Base-by-base conservation (phyloP, 73 alveolate species). In the Durusdinium trenchii region DNA sequence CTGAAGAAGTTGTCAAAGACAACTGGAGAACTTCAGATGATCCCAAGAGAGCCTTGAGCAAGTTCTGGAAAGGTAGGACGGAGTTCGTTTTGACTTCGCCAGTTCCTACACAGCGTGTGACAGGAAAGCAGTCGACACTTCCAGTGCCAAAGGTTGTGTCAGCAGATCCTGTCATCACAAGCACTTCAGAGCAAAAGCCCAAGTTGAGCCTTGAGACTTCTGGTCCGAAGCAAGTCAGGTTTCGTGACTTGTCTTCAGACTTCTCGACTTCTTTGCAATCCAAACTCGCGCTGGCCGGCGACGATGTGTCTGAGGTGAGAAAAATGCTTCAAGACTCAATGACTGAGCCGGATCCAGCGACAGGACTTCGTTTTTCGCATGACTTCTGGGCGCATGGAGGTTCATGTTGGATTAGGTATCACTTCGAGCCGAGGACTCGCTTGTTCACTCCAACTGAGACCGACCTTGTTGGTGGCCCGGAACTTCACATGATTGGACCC, bases 381-480 rank as follows among this genome's bases (percentile, higher is more conserved):
- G 94, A 84, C 78, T 84, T 84, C 76, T 84, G 94, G 94, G 23
- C n/a, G 9, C 2, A 51, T 16, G 36, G 48, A 1, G 40, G 57
- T 9, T 35, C 16, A n/a, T 45, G 35, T 52, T 84, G 94, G 78
- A 51, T 51, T 32, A 51, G 73, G 40, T 84, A 35, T n/a, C 94
- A 84, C 38, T 51, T 35, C 52, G 75, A 5, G 35, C 78, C 94
- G 26, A 35, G 75, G 0, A 35, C 54, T 9, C 35, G 42, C 76
- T 18, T 81, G 92, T 81, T 81, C 71, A 50, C 51, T 47, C 92
- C 92, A 30, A 47, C 92, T 2, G 92, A 81, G 40, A 9, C 46
- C 38, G 92, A 81, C 50, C 71, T 81, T 35, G 42, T 36, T 16
- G 92, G 71, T 40, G 94, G 75, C 16, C 94, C 76, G 36, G 36